Evolutionary conservation across 306 rosid genomes (phyloP).

Genomic region (Castanea crenata): DNA sequence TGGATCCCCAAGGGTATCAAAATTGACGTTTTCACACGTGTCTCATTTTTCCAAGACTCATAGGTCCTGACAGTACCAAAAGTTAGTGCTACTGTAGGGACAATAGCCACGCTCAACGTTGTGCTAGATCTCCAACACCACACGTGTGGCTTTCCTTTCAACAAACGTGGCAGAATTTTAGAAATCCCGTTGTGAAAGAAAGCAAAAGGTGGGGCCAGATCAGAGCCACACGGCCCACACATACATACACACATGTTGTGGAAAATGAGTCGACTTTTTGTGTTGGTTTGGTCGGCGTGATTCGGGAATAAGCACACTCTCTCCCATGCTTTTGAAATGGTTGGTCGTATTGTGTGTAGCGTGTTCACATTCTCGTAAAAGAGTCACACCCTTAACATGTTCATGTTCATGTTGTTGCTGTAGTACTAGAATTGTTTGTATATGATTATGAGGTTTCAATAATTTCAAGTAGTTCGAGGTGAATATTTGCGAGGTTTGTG

Average conservation of each 20-base stretch:
- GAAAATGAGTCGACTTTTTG: neutral
- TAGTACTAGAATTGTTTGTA: no score
- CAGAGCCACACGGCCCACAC: neutral
- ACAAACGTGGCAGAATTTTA: constrained; percentile 17
- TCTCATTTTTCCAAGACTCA: neutral
- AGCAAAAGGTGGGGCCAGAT: constrained; percentile 19
- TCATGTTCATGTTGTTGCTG: neutral
- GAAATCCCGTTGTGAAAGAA: constrained; percentile 10
- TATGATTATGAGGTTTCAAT: neutral
- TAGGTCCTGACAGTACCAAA: neutral
- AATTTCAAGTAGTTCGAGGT: neutral
- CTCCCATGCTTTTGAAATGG: neutral
- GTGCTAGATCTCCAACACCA: constrained; percentile 35
- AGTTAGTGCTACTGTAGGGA: constrained; percentile 6
- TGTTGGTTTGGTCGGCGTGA: neutral
- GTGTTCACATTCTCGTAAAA: neutral
- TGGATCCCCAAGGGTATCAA: constrained; percentile 27
- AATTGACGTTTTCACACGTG: constrained; percentile 32
- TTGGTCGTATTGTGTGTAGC: neutral
- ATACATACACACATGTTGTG: neutral
- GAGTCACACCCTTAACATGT: no score
- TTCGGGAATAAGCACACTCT: neutral
- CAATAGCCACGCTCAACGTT: constrained; percentile 31
- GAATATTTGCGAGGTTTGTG: neutral
- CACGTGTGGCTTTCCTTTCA: constrained; percentile 28